Conservation (phyloP, 441 rosid genomes). For the Populus hybrid region DNA sequence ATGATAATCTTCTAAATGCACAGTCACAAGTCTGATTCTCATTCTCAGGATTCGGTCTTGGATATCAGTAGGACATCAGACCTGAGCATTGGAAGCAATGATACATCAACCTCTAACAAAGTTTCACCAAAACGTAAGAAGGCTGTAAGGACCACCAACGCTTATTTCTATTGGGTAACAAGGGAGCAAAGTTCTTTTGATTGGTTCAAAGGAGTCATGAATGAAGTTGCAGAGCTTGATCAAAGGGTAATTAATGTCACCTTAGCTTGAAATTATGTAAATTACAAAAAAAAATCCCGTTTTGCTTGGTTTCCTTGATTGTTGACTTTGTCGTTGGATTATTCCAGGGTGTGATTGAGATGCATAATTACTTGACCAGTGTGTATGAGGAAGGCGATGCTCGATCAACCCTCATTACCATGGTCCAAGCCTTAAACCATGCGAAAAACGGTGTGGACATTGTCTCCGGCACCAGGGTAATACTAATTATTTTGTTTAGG, state of each 20-base stretch:
- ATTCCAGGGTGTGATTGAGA: constrained; percentile 84
- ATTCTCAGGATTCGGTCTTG: constrained; percentile 57
- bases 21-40: constrained; percentile 8
- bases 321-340: constrained; percentile 10
- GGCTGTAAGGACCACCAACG: constrained; percentile 65
- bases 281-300: neutral
- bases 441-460: constrained; percentile 97
- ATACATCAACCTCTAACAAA: constrained; percentile 30
- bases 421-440: constrained; percentile 98
- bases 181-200: constrained; percentile 96
- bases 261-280: neutral
- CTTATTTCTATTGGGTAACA: constrained; percentile 97
- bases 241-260: constrained; percentile 52
- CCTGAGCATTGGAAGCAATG: constrained; percentile 48
- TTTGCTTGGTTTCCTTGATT: constrained; percentile 9
- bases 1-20: neutral
- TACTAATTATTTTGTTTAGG: constrained; percentile 7
- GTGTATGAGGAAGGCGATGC: constrained; percentile 99
- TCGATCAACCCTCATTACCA: constrained; percentile 87
- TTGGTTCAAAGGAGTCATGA: constrained; percentile 96
- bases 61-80: constrained; percentile 71
- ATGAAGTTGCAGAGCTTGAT: constrained; percentile 85
- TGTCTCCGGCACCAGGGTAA: constrained; percentile 93
- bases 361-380: constrained; percentile 96
- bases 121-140: constrained; percentile 43